These are phyloP conservation scores for Lipomyces orientalis DNA, from an alignment of 805 yeast species.

Conservation along the genomic window DNA sequence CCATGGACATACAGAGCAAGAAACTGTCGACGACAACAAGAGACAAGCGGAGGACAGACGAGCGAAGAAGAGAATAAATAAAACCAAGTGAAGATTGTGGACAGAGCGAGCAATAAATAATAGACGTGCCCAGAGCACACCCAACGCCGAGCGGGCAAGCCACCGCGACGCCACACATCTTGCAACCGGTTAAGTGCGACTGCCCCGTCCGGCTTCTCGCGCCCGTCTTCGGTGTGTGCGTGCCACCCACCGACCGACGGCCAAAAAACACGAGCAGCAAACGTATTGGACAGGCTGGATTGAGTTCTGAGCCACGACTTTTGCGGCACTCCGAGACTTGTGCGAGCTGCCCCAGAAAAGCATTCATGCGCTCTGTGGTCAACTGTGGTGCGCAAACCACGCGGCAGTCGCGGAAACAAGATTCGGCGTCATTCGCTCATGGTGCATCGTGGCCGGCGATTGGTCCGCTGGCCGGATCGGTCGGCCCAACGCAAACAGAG, in stretches of 20 bases:
- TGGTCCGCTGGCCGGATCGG: neutral
- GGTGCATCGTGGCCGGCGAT: neutral
- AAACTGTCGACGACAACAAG: neutral
- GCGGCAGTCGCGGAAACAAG: neutral
- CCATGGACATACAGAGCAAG: neutral
- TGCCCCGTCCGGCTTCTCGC: too few relatives aligned
- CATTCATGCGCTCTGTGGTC: neutral
- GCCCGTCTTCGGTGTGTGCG: too few relatives aligned
- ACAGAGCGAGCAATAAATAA: slow-evolving; percentile 11
- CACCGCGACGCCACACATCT: neutral
- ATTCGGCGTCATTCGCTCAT: neutral
- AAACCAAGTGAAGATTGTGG: neutral
- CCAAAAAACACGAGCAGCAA: too few relatives aligned
- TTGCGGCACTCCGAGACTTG: neutral
- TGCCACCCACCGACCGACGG: too few relatives aligned
- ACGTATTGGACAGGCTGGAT: too few relatives aligned
- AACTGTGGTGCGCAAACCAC: neutral
- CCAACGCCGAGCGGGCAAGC: neutral
- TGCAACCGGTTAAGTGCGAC: neutral
- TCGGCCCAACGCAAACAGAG: neutral
- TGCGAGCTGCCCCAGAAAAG: neutral
- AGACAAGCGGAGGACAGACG: neutral
- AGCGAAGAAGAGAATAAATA: neutral
- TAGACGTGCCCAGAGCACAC: neutral
- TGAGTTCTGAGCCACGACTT: too few relatives aligned